A percentile compares a stretch with the other conserved stretches of the same genome.
phyloP scores from a whole-genome alignment of 176 grass and related monocot genomes.

The Canna indica region DNA sequence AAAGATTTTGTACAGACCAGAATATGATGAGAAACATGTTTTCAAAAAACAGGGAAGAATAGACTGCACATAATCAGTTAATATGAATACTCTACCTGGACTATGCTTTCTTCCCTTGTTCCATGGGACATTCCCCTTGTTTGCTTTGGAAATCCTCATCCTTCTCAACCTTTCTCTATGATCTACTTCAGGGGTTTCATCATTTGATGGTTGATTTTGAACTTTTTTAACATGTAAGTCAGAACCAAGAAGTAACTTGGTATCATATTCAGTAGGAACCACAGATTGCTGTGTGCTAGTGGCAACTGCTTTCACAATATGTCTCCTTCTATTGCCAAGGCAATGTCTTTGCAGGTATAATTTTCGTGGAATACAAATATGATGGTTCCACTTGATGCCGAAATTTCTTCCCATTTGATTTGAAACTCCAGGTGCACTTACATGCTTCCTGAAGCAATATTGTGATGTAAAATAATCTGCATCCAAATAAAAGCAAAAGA shows the following conservation, averaged over 20 bases:
- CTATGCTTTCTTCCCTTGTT: constrained; percentile 92
- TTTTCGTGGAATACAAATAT: not conserved
- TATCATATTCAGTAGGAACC: constrained; percentile 1
- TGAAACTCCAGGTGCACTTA: not conserved
- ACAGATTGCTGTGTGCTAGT: not conserved
- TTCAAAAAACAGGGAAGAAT: not conserved
- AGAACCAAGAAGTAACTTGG: not conserved
- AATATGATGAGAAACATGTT: not conserved
- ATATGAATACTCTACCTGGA: constrained; percentile 32
- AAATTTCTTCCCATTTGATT: not conserved
- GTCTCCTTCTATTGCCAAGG: not conserved
- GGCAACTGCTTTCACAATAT: constrained; percentile 3
- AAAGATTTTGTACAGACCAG: constrained; percentile 12
- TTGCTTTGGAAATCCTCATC: constrained; percentile 68
- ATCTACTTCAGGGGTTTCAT: constrained; percentile 35
- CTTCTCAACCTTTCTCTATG: constrained; percentile 67
- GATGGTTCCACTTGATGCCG: not conserved
- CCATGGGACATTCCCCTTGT: constrained; percentile 91
- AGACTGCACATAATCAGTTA: not conserved
- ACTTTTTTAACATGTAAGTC: not conserved
- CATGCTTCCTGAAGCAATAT: not conserved
- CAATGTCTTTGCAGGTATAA: not conserved
- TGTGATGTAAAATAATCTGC: constrained; percentile 3
- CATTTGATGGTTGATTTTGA: not conserved
- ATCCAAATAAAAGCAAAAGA: not conserved